These are phyloP conservation scores for Erysimum cheiri DNA, from an alignment of 441 rosid genomes.

Conservation along the genomic window DNA sequence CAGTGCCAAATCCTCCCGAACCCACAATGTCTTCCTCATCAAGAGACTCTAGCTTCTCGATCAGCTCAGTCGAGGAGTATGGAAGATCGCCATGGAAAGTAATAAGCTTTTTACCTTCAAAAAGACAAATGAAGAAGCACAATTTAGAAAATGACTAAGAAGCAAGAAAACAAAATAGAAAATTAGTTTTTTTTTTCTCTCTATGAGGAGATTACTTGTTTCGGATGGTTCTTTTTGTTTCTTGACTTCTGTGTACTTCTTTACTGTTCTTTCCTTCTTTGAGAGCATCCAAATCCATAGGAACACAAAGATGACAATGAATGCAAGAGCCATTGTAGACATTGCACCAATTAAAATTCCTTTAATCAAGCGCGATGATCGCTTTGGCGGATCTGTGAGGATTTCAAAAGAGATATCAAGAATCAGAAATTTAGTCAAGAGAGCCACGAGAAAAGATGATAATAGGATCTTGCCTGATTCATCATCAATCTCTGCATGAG, in stretches of 20 bases:
- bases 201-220: constrained; percentile 64
- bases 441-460: neutral
- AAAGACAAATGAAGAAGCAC: neutral
- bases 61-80: constrained; percentile 78
- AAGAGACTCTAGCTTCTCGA: constrained; percentile 94
- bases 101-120: constrained; percentile 75
- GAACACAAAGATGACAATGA: constrained; percentile 68
- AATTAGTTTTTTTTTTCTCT: neutral
- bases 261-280: constrained; percentile 87
- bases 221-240: constrained; percentile 75
- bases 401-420: constrained; percentile 18
- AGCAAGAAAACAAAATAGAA: neutral
- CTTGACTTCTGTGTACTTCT: constrained; percentile 85
- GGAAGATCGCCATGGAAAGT: constrained; percentile 98
- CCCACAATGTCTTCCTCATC: constrained; percentile 94
- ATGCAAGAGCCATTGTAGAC: constrained; percentile 73
- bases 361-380: constrained; percentile 83
- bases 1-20: constrained; percentile 95
- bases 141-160: neutral
- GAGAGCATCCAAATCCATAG: constrained; percentile 83
- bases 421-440: constrained; percentile 14
- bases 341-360: constrained; percentile 83
- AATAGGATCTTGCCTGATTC: constrained; percentile 63
- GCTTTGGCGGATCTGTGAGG: constrained; percentile 64
- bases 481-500: constrained; percentile 87